Conservation (phyloP, 2,329 filamentous ascomycete genomes). For the Hypoxylon sp. region DNA sequence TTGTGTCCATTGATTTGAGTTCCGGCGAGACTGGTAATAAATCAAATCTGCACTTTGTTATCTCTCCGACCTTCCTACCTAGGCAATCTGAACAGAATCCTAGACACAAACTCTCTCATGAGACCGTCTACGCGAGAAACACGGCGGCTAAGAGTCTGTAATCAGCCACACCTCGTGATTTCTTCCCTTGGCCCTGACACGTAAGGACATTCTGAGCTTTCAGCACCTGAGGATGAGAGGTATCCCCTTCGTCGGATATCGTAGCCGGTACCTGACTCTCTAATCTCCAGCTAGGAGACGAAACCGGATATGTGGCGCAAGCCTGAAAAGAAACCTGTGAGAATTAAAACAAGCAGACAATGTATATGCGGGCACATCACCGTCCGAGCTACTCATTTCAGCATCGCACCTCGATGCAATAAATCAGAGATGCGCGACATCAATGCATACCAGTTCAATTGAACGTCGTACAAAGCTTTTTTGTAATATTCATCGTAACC, state of each 20-base stretch:
- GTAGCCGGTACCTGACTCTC: background rate
- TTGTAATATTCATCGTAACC: conserved; percentile 36
- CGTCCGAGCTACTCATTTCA: conserved; percentile 3
- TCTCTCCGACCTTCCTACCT: conserved; percentile 3
- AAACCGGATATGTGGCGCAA: background rate
- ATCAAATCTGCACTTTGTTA: background rate
- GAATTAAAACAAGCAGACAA: background rate
- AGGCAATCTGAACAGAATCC: background rate
- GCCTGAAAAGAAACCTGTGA: background rate
- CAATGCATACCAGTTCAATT: conserved; percentile 2
- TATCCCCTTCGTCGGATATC: background rate
- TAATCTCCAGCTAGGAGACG: background rate
- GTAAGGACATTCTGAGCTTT: background rate
- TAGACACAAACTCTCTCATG: background rate
- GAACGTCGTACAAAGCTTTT: conserved; percentile 10
- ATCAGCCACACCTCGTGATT: background rate
- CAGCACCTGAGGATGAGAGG: background rate
- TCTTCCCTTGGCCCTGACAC: background rate
- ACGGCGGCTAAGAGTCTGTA: background rate
- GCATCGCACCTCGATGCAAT: background rate
- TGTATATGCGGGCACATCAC: conserved; percentile 6
- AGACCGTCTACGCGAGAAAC: background rate
- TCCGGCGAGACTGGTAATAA: background rate
- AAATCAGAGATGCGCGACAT: background rate
- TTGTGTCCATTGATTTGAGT: background rate